Percentiles rank a stretch among this genome's conserved stretches.
These are phyloP conservation scores for Leucocoprinus sp. DNA, from an alignment of 768 basidiomycete genomes.

Conservation along the genomic window DNA sequence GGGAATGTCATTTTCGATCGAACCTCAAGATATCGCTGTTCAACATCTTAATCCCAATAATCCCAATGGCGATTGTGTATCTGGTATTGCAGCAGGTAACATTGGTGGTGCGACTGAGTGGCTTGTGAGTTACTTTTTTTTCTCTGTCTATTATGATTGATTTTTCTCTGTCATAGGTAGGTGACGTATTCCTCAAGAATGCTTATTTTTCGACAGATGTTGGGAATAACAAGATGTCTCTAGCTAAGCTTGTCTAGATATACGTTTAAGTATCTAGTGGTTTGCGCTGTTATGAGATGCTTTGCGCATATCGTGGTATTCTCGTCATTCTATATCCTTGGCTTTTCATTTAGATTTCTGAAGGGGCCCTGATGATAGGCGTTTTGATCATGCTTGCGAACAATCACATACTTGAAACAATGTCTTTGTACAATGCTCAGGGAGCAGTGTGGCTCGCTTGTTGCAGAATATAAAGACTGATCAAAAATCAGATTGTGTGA, in stretches of 20 bases:
- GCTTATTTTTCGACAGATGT: conserved; percentile 32
- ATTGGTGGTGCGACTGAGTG: conserved; percentile 45
- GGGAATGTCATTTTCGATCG: conserved; percentile 48
- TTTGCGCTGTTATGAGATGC: too few species aligned
- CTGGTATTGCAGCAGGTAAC: conserved; percentile 49
- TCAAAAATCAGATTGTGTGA: too few species aligned
- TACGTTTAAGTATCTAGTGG: too few species aligned
- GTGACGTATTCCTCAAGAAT: conserved; percentile 35
- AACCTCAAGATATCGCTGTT: conserved; percentile 50
- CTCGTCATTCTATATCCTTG: too few species aligned
- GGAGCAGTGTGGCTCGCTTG: too few species aligned
- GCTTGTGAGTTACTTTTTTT: conserved; percentile 40
- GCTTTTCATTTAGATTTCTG: too few species aligned
- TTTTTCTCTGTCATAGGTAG: conserved; percentile 19
- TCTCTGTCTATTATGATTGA: neutral
- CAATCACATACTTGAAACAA: too few species aligned
- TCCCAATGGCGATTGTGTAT: conserved; percentile 46
- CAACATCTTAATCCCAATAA: conserved; percentile 40
- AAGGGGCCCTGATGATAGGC: too few species aligned
- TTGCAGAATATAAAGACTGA: too few species aligned
- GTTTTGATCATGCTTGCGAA: too few species aligned
- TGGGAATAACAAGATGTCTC: conserved; percentile 23
- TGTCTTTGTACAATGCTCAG: too few species aligned
- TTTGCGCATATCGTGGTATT: too few species aligned
- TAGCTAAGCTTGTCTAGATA: conserved; percentile 21